Conservation (phyloP, 257 asterid species). For the Solanum corneliomulleri region DNA sequence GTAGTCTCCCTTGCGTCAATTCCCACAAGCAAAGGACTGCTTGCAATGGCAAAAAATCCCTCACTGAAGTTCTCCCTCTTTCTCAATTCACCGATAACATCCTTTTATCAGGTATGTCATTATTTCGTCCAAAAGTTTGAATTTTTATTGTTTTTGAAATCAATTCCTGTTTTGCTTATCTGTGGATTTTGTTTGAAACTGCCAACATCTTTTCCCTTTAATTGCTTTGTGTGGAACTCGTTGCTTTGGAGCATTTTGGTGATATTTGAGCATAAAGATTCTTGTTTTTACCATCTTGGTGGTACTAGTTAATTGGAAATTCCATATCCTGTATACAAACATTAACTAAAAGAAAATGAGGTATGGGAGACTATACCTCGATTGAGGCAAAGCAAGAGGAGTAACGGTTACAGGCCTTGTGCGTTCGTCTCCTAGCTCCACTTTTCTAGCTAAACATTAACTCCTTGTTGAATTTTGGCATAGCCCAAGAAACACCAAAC, state of each 20-base stretch:
- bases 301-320: background rate
- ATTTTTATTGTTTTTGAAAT: background rate
- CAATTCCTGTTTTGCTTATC: background rate
- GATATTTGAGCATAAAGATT: background rate
- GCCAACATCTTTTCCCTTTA: background rate
- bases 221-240: background rate
- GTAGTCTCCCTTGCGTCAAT: conserved; percentile 86
- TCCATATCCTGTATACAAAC: background rate
- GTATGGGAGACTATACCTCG: background rate
- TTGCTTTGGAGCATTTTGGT: background rate
- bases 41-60: conserved; percentile 61
- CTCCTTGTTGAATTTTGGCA: background rate
- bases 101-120: conserved; percentile 69
- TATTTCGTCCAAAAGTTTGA: background rate
- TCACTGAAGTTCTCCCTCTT: conserved; percentile 42
- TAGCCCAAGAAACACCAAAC: background rate
- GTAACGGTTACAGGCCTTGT: background rate
- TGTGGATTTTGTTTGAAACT: background rate
- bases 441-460: background rate
- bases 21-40: conserved; percentile 70
- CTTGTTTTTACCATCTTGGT: background rate
- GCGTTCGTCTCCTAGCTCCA: background rate
- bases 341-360: background rate
- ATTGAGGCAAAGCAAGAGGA: background rate
- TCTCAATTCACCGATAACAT: conserved; percentile 65